A percentile compares a stretch with the other conserved stretches of the same genome.
phyloP scores from a whole-genome alignment of 257 asterid species.

The Petrea volubilis region DNA sequence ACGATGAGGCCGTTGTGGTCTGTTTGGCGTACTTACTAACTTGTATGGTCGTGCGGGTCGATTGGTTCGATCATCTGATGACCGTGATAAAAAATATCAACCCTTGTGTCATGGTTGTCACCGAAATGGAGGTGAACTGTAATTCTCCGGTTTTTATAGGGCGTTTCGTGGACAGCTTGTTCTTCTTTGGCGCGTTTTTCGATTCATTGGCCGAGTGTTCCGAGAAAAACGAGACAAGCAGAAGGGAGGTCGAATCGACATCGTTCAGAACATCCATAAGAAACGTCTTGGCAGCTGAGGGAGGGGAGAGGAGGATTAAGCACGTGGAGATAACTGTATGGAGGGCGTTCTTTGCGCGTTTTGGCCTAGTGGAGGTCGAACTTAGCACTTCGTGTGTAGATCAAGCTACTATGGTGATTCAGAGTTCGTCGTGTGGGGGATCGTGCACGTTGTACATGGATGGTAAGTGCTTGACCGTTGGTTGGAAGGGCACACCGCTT shows the following conservation, averaged over 20 bases:
- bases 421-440: conserved; percentile 31
- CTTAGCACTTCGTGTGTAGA: conserved; percentile 33
- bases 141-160: conserved; percentile 42
- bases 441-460: conserved; percentile 39
- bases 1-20: conserved; percentile 2
- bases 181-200: conserved; percentile 38
- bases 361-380: conserved; percentile 34
- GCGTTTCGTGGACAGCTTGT: conserved; percentile 47
- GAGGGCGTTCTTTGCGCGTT: conserved; percentile 42
- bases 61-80: conserved; percentile 37
- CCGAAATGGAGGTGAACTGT: conserved; percentile 42
- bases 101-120: conserved; percentile 40
- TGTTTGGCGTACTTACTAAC: conserved; percentile 13
- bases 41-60: conserved; percentile 18
- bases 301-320: conserved; percentile 38
- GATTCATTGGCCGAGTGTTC: conserved; percentile 49
- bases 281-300: conserved; percentile 42
- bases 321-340: conserved; percentile 39
- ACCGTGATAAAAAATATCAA: conserved; percentile 26
- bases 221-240: conserved; percentile 31
- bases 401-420: conserved; percentile 40
- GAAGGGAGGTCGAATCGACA: conserved; percentile 30
- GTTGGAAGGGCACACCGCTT: conserved; percentile 60
- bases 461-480: conserved; percentile 39
- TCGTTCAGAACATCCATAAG: conserved; percentile 34